Conservation (phyloP, 805 yeast genomes). For the Candida broadrunensis region DNA sequence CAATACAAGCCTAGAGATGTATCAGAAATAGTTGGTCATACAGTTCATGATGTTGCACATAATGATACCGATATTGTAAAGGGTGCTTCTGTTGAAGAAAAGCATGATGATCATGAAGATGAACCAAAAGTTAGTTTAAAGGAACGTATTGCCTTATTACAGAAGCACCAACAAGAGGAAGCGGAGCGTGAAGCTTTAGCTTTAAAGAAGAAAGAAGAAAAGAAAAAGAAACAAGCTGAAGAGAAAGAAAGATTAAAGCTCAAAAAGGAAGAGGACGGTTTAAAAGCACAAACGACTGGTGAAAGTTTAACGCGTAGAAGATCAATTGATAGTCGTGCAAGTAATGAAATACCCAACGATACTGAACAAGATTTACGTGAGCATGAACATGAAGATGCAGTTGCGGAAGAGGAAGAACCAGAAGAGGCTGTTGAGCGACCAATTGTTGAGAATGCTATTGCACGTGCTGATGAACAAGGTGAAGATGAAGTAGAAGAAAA, state of each 20-base stretch:
- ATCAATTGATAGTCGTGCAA: conserved; percentile 11
- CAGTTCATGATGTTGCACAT: conserved; percentile 20
- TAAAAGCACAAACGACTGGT: conserved; percentile 4
- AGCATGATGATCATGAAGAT: conserved; percentile 39
- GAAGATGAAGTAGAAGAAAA: conserved; percentile 10
- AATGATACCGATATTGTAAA: conserved; percentile 21
- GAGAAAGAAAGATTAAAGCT: conserved; percentile 22
- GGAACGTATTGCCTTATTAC: conserved; percentile 82
- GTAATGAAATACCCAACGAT: conserved; percentile 3
- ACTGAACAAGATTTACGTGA: conserved; percentile 4
- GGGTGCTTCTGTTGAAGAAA: conserved; percentile 17
- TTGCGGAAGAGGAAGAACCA: not conserved
- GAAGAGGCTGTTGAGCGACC: not conserved
- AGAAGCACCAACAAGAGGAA: conserved; percentile 77
- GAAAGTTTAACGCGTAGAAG: conserved; percentile 2
- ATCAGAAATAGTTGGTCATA: conserved; percentile 28
- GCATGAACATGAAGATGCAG: conserved; percentile 1
- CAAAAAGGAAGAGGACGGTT: conserved; percentile 9
- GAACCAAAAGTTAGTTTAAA: conserved; percentile 78
- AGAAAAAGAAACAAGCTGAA: conserved; percentile 42
- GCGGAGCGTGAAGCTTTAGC: conserved; percentile 68
- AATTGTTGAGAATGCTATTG: not conserved
- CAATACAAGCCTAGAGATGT: conserved; percentile 40
- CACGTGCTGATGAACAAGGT: conserved; percentile 7
- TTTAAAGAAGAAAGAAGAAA: conserved; percentile 48